Evolutionary conservation across 306 rosid genomes (phyloP).

Genomic region (Bauhinia variegata): DNA sequence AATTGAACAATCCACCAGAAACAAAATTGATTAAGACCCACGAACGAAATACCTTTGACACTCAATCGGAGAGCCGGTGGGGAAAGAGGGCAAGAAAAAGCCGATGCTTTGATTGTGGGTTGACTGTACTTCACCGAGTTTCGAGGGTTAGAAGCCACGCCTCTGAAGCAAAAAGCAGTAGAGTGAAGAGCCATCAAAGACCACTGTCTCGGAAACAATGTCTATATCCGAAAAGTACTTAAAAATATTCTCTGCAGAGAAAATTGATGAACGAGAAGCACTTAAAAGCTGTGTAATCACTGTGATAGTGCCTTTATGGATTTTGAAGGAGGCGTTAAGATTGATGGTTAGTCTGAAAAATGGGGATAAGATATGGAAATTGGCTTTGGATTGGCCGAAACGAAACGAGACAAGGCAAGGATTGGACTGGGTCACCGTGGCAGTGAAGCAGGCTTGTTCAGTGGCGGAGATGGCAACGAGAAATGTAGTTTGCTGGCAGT

Average conservation of each 20-base stretch:
- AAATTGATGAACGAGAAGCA: neutral
- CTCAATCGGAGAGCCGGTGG: slow-evolving; percentile 42
- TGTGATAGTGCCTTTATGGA: neutral
- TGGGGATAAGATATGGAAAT: neutral
- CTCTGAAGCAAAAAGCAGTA: slow-evolving; percentile 50
- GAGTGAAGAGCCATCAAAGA: slow-evolving; percentile 75
- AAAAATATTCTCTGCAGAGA: neutral
- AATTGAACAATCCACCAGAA: neutral
- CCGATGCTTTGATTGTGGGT: slow-evolving; percentile 42
- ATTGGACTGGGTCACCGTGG: too few species aligned
- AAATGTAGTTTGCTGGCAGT: neutral
- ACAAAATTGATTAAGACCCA: slow-evolving; percentile 22
- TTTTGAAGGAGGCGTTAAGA: slow-evolving; percentile 4
- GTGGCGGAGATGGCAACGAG: slow-evolving; percentile 26
- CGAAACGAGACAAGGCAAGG: neutral
- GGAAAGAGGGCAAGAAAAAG: slow-evolving; percentile 40
- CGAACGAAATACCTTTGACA: slow-evolving; percentile 45
- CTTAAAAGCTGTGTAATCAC: neutral
- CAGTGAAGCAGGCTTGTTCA: neutral
- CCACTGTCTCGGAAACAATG: slow-evolving; percentile 1
- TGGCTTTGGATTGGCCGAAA: slow-evolving; percentile 35
- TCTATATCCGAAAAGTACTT: neutral
- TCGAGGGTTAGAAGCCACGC: slow-evolving; percentile 37
- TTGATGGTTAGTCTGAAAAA: slow-evolving; percentile 19
- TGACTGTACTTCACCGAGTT: slow-evolving; percentile 47